Base-by-base conservation (phyloP, 176 grass and related monocot species). In the Zea luxurians region DNA sequence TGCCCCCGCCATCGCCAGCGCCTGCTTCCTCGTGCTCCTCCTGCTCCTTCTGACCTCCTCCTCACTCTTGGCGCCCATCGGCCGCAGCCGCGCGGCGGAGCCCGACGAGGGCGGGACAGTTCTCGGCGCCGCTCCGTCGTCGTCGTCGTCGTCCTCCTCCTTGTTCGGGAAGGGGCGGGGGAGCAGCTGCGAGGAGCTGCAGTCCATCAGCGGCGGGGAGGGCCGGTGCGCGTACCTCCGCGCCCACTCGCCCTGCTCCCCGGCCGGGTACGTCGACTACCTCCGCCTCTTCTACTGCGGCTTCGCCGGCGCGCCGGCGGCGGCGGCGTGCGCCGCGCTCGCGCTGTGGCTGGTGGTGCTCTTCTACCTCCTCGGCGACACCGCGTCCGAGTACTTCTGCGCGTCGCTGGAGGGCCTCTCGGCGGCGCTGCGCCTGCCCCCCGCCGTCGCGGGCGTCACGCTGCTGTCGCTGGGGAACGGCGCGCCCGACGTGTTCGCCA, bases 321-420 rank as follows among this genome's bases (percentile, higher is more conserved):
- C 27, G 27, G 27, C 27, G 9, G 69, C 85, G 4, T 92, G 75
- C 85, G 53, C 70, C 0, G 68, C 87, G 5, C 84, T 80, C 59
- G 13, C 79, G 0, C 87, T 94, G 40, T 98, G 89, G 89, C 95
- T 98, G 0, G 6, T 82, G 0, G 40, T 88, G 10, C 87, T 98
- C 54, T 98, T 98, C 83, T 98, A 98, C 86, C 77, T 98, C 3
- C 91, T 98, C 2, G 91, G 91, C 35, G 90, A 90, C 83, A 98
- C 95, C 1, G 89, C 91, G 4, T 94, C 91, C 15, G 75, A 86
- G 48, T 98, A 92, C 89, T 98, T 98, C 64, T 98, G 95, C 80
- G 88, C 87, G 0, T 94, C 95, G 2, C 80, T 98, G 0, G 91
- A 92, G 78, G 86, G 83, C 15, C 83, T 98, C 7, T 94, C 91